Conservation (phyloP, 768 basidiomycete species). For the Hygrophorus pudorinus region DNA sequence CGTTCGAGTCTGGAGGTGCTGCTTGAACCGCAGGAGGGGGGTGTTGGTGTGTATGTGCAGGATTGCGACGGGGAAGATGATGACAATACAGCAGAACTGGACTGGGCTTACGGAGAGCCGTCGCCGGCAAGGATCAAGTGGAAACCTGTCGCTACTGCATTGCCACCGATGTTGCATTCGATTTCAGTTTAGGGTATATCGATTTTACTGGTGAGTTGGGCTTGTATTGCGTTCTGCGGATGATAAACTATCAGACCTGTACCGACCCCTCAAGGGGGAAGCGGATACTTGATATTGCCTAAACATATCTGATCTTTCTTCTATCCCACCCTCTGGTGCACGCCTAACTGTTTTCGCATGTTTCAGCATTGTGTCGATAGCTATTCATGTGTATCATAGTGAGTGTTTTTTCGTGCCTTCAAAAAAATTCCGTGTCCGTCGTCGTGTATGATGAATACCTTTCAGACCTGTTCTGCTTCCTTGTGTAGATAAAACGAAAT, state of each 20-base stretch:
- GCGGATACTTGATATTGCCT: constrained; percentile 62
- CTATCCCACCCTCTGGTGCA: constrained; percentile 1
- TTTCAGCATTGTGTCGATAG: constrained; percentile 6
- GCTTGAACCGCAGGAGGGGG: constrained; percentile 59
- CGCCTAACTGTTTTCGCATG: neutral
- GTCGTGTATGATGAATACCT: constrained; percentile 33
- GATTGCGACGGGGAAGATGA: constrained; percentile 39
- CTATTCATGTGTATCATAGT: constrained; percentile 19
- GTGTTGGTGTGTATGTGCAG: constrained; percentile 73
- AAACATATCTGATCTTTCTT: neutral
- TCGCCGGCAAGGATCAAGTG: constrained; percentile 43
- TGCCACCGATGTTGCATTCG: constrained; percentile 34
- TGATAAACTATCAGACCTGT: constrained; percentile 75
- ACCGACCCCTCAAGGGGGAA: constrained; percentile 41
- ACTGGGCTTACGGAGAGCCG: constrained; percentile 58
- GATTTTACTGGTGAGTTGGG: constrained; percentile 13
- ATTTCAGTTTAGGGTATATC: constrained; percentile 1
- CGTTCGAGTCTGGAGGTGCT: constrained; percentile 42
- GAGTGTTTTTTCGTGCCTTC: constrained; percentile 19
- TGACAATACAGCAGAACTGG: constrained; percentile 32
- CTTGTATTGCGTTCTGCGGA: constrained; percentile 24
- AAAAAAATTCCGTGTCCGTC: constrained; percentile 3
- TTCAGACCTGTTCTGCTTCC: constrained; percentile 64
- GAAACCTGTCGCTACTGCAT: constrained; percentile 41
- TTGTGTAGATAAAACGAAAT: constrained; percentile 42